Evolutionary conservation across 345 rosid species (phyloP).

Genomic region (Eucalyptus fibrosa): DNA sequence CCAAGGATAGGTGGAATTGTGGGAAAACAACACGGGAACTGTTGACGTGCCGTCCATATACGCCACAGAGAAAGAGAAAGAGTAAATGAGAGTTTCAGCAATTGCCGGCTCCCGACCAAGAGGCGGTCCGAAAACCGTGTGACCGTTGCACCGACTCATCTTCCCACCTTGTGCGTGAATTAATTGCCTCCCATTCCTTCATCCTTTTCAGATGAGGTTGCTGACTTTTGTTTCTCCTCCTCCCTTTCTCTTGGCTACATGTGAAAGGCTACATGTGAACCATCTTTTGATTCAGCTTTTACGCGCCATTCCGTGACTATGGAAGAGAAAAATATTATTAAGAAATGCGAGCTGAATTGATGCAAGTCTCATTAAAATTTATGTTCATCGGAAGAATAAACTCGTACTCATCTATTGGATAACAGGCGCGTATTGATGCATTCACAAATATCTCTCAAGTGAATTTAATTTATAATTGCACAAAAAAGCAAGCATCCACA

Average conservation of each 20-base stretch:
- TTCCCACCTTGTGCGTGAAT: not conserved
- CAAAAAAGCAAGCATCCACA: not conserved
- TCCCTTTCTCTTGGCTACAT: not conserved
- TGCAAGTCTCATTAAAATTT: not conserved
- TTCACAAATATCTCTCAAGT: not conserved
- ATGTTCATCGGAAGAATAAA: not conserved
- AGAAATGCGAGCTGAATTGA: not conserved
- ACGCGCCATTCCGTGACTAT: not conserved
- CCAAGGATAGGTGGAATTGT: not conserved
- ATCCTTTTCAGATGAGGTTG: not conserved
- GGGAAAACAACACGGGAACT: not conserved
- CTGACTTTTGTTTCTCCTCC: not conserved
- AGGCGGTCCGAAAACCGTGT: not conserved
- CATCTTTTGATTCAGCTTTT: not conserved
- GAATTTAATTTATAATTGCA: not conserved
- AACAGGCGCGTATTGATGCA: accelerated
- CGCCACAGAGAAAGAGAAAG: not conserved
- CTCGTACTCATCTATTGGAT: not conserved
- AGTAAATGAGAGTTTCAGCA: not conserved
- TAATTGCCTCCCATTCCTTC: not conserved
- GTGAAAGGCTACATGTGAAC: not conserved
- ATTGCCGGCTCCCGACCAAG: not conserved
- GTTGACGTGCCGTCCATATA: not conserved
- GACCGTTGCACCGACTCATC: not conserved
- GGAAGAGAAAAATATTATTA: not conserved